Base-by-base conservation (phyloP, 495 filamentous ascomycete genomes). In the Penicillium malachiteum region DNA sequence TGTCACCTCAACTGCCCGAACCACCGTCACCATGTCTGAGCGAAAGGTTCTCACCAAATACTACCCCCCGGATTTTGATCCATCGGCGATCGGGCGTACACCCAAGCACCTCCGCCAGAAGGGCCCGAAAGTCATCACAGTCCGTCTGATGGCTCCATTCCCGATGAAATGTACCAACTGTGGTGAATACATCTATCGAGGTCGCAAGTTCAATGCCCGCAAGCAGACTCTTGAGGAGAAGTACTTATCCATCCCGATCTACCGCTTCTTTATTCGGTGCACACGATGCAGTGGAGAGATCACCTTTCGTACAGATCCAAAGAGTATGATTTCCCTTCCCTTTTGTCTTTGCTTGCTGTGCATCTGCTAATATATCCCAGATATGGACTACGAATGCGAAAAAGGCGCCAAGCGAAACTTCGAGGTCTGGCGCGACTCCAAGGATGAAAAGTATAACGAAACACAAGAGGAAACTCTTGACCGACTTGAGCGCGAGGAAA, bases 61-160 rank as follows among this genome's bases (percentile, higher is more conserved):
- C 81, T 97, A 95, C 71, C 94, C 94, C 35, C 91, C 95, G 21
- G 95, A 99, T 72, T 99, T 97, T 74, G 95, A 99, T 75, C 95
- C 95, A 14, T 87, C 84, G 30, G 87, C 87, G 60, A 85, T 93
- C 75, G 78, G 81, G 50, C 87, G 91, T 44, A 83, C 84, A 5
- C 84, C 86, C 31, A 94, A 93, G 63, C 78, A 83, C 50, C 62
- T 71, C 6, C 62, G 68, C 17, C 54, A 71, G 34, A 75, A 82
- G 34, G 90, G 90, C 5, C 89, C 89, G 5, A 93, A 92, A 58
- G 82, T 90, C 16, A 89, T 92, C 65, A 90, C 87, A 5, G 91
- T 97, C 44, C 89, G 95, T n/a, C 78, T 99, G 16, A 97, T 97
- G 90, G 92, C 94, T 0, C 95, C 95, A 55, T 99, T 97, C 69